phyloP scores from a whole-genome alignment of 2,329 filamentous ascomycete species.

The Neonectria magnoliae region DNA sequence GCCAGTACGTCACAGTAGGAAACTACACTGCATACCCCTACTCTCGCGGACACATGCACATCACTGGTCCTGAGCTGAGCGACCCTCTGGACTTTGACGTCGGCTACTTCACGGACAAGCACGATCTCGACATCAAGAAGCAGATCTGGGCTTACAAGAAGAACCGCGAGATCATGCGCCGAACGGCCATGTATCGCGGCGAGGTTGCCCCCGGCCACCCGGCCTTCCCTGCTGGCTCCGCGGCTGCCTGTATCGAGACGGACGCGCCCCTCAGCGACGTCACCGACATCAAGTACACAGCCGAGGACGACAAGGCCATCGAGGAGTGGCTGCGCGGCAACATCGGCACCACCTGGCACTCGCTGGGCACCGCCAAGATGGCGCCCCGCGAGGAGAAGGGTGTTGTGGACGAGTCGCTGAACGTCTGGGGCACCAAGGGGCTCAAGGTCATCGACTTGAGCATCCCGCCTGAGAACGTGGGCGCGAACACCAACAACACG shows the following conservation, averaged over 20 bases:
- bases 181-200: slow-evolving; percentile 63
- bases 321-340: slow-evolving; percentile 56
- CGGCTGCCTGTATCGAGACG: slow-evolving; percentile 57
- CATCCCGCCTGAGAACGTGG: slow-evolving; percentile 52
- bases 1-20: slow-evolving; percentile 63
- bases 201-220: slow-evolving; percentile 57
- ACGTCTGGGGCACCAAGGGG: slow-evolving; percentile 55
- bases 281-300: slow-evolving; percentile 57
- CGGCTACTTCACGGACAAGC: slow-evolving; percentile 64
- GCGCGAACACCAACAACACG: slow-evolving; percentile 60
- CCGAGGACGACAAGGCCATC: slow-evolving; percentile 61
- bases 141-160: slow-evolving; percentile 74
- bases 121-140: slow-evolving; percentile 69
- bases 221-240: slow-evolving; percentile 53
- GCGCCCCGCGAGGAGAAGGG: slow-evolving; percentile 51
- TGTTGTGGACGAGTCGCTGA: slow-evolving; percentile 49
- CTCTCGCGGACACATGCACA: slow-evolving; percentile 70
- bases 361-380: slow-evolving; percentile 59
- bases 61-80: slow-evolving; percentile 55
- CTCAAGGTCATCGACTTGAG: slow-evolving; percentile 56
- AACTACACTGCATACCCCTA: slow-evolving; percentile 57
- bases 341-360: slow-evolving; percentile 57
- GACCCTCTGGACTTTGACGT: slow-evolving; percentile 65
- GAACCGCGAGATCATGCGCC: slow-evolving; percentile 67
- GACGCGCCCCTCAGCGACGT: slow-evolving; percentile 50